Conservation (phyloP, 2,329 filamentous ascomycete genomes). For the Salinomyces thailandicus region DNA sequence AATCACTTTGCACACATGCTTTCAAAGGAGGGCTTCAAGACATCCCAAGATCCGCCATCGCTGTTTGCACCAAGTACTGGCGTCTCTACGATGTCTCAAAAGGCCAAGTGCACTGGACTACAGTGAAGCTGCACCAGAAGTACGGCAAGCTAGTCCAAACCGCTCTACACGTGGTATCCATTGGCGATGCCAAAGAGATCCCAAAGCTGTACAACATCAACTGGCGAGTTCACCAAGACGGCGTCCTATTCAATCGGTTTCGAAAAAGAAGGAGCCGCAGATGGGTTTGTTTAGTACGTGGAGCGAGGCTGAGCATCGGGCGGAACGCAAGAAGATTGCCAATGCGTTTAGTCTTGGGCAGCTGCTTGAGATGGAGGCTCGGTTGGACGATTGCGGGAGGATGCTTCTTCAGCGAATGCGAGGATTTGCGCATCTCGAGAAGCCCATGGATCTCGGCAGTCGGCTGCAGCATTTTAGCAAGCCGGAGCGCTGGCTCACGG, state of each 20-base stretch:
- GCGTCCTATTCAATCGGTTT: constrained; percentile 21
- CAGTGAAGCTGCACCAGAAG: constrained; percentile 3
- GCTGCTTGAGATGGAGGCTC: constrained; percentile 7
- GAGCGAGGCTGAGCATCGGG: constrained; percentile 31
- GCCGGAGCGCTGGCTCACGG: constrained; percentile 37
- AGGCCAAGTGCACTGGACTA: constrained; percentile 5
- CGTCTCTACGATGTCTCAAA: constrained; percentile 6
- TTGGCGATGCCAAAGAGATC: constrained; percentile 59
- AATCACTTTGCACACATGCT: too few species aligned
- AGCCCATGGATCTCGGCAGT: constrained; percentile 3
- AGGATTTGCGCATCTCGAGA: neutral
- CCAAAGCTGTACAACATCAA: constrained; percentile 2
- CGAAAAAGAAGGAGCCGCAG: constrained; percentile 11
- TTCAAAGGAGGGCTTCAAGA: neutral
- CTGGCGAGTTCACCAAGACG: constrained; percentile 5
- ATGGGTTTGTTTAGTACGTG: constrained; percentile 27
- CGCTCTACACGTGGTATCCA: constrained; percentile 61
- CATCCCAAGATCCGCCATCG: constrained; percentile 6
- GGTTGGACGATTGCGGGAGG: constrained; percentile 5
- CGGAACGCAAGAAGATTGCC: constrained; percentile 20
- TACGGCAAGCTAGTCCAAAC: constrained; percentile 57
- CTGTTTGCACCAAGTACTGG: constrained; percentile 8
- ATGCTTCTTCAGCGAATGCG: constrained; percentile 1
- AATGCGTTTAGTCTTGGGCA: constrained; percentile 7
- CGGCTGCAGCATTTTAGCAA: constrained; percentile 9